A percentile compares a stretch with the other conserved stretches of the same genome.
These are phyloP conservation scores for Gossypium bickii DNA, from an alignment of 345 rosid species.

Conservation along the genomic window DNA sequence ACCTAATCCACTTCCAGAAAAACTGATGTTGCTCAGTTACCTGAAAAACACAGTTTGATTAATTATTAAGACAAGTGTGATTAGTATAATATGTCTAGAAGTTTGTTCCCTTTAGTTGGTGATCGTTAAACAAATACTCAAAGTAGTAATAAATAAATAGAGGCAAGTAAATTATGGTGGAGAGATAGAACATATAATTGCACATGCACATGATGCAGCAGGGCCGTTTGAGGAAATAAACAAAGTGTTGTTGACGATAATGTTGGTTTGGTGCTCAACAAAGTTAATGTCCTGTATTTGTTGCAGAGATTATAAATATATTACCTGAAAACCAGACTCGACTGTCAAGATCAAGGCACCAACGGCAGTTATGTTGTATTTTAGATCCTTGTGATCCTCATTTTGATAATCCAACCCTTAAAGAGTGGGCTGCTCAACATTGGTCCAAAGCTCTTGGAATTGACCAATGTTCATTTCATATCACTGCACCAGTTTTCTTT, in stretches of 20 bases:
- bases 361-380: too few relatives aligned
- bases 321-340: neutral
- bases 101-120: neutral
- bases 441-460: conserved; percentile 37
- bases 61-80: neutral
- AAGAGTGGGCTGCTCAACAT: conserved; percentile 51
- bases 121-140: neutral
- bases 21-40: neutral
- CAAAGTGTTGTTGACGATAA: neutral
- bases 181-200: neutral
- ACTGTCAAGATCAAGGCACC: neutral
- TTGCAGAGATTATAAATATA: neutral
- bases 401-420: conserved; percentile 11
- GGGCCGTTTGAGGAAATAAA: neutral
- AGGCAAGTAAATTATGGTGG: neutral
- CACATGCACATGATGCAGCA: conserved; percentile 11
- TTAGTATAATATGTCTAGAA: neutral
- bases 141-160: neutral
- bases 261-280: neutral
- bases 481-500: conserved; percentile 85
- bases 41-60: neutral
- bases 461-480: conserved; percentile 42
- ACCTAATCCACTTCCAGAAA: neutral
- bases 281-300: neutral
- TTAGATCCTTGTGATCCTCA: too few relatives aligned